Percentiles rank a stretch among this genome's conserved stretches.
Evolutionary conservation across 192 early-diverging fungal genomes (phyloP).

Genomic region (Umbelopsis vinacea): DNA sequence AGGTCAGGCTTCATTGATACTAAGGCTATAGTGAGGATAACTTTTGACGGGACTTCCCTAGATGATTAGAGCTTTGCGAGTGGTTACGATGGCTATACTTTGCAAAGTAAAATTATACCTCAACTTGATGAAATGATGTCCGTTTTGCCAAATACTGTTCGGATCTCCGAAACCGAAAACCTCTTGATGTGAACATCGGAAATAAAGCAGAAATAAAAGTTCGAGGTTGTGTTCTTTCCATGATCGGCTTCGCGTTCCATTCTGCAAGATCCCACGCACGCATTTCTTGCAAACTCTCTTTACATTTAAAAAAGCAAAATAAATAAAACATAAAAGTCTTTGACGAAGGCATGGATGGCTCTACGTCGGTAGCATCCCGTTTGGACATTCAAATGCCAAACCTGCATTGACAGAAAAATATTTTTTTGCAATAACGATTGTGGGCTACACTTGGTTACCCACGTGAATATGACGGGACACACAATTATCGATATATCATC

Average conservation of each 20-base stretch:
- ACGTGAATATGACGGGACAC: slow-evolving; percentile 14
- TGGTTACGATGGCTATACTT: no score
- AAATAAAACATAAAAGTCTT: no score
- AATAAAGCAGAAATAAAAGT: slow-evolving; percentile 20
- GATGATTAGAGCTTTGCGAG: no score
- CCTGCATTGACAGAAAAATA: not conserved
- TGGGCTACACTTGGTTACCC: not conserved
- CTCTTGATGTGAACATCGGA: slow-evolving; percentile 24
- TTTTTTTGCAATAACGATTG: not conserved
- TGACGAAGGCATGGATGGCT: no score
- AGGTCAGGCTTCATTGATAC: not conserved
- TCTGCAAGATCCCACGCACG: slow-evolving; percentile 17
- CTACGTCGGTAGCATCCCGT: no score
- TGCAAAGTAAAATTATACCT: not conserved
- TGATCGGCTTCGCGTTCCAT: slow-evolving; percentile 21
- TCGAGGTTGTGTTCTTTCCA: slow-evolving; percentile 18
- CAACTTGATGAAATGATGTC: slow-evolving; percentile 8
- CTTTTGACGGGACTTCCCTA: no score
- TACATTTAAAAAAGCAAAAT: not conserved
- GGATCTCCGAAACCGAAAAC: not conserved
- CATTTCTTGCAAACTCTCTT: not conserved
- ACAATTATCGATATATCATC: not conserved
- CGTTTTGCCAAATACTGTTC: not conserved
- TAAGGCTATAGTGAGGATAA: no score
- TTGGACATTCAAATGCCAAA: not conserved